These are phyloP conservation scores for Colletotrichum abscissum DNA, from an alignment of 2,329 filamentous ascomycete species.

Conservation along the genomic window DNA sequence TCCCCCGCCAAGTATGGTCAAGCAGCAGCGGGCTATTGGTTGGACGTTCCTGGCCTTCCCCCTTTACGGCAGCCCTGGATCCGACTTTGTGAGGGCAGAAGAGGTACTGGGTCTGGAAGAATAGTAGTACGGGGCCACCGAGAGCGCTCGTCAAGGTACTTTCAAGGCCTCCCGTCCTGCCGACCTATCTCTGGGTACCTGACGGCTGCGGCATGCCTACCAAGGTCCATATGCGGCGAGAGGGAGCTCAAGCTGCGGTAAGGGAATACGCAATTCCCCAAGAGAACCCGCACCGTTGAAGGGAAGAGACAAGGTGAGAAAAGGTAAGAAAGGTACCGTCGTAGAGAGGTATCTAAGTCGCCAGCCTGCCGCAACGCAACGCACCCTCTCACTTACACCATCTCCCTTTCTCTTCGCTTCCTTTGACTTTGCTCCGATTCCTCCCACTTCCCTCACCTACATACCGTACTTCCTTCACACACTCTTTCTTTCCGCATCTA, in stretches of 20 bases:
- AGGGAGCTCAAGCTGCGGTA: not conserved
- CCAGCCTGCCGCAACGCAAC: not conserved
- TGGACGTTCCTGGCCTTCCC: not conserved
- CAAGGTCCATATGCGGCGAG: not conserved
- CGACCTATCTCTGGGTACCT: not conserved
- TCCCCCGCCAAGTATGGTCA: not conserved
- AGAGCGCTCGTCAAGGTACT: not conserved
- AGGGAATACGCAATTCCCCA: not conserved
- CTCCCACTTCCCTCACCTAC: not conserved
- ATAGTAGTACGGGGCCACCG: not conserved
- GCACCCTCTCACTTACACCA: conserved; percentile 1
- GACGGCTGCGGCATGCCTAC: not conserved
- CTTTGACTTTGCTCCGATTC: not conserved
- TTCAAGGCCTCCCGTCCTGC: not conserved
- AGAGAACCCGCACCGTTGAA: not conserved
- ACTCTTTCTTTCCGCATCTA: not conserved
- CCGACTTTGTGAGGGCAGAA: not conserved
- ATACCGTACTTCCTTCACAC: not conserved
- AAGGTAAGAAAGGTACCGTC: not conserved
- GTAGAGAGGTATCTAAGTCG: not conserved
- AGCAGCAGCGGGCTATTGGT: conserved; percentile 6
- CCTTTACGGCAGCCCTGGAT: conserved; percentile 8
- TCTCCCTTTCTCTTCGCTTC: not conserved
- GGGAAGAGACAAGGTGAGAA: not conserved
- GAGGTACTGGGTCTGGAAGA: conserved; percentile 2